These are phyloP conservation scores for Pseudopyrenochaeta lycopersici DNA, from an alignment of 2,329 filamentous ascomycete genomes.

Conservation along the genomic window DNA sequence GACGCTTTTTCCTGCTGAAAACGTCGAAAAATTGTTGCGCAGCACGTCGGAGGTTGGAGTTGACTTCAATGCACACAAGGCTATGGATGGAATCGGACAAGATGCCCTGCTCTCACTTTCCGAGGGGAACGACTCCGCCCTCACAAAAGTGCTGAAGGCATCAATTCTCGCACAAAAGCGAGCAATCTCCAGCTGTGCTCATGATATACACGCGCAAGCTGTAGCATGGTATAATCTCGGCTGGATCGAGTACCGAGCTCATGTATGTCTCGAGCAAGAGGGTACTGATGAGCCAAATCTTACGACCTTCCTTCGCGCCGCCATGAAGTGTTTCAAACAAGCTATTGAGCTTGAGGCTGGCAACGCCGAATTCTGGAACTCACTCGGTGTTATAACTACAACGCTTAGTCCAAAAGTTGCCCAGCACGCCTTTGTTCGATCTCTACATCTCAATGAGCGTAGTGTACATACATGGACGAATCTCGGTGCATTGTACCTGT, in stretches of 20 bases:
- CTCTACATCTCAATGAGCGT: slow-evolving; percentile 88
- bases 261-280: slow-evolving; percentile 67
- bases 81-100: slow-evolving; percentile 72
- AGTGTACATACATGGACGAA: slow-evolving; percentile 91
- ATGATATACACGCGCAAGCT: slow-evolving; percentile 86
- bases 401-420: slow-evolving; percentile 85
- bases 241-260: slow-evolving; percentile 88
- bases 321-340: slow-evolving; percentile 91
- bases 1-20: slow-evolving; percentile 67
- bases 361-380: slow-evolving; percentile 97
- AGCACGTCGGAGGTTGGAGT: slow-evolving; percentile 58
- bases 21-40: slow-evolving; percentile 68
- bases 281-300: slow-evolving; percentile 49
- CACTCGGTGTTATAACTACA: slow-evolving; percentile 89
- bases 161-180: slow-evolving; percentile 88
- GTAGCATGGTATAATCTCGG: slow-evolving; percentile 98
- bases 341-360: slow-evolving; percentile 95
- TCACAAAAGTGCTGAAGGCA: slow-evolving; percentile 71
- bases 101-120: slow-evolving; percentile 40
- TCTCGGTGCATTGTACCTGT: slow-evolving; percentile 82
- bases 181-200: slow-evolving; percentile 75
- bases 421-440: slow-evolving; percentile 92
- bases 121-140: slow-evolving; percentile 21
- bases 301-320: slow-evolving; percentile 77
- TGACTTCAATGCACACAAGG: slow-evolving; percentile 67